Evolutionary conservation across 2,329 filamentous ascomycete genomes (phyloP).

Genomic region (Nemania abortiva): DNA sequence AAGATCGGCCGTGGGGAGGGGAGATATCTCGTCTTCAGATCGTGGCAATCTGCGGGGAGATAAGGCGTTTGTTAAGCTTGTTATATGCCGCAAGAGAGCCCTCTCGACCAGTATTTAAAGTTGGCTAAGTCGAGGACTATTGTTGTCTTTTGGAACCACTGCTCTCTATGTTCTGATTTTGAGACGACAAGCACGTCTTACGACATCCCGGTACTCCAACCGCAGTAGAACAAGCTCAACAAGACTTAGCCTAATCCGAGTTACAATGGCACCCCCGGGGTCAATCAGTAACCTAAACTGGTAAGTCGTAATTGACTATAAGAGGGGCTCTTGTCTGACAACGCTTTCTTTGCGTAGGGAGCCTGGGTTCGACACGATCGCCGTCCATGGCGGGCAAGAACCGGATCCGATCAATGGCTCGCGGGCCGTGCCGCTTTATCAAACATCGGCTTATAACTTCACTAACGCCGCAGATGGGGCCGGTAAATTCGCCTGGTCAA

Average conservation of each 20-base stretch:
- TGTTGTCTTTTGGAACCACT: not conserved
- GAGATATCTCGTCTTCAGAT: conserved; percentile 21
- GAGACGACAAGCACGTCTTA: conserved; percentile 14
- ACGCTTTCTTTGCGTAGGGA: conserved; percentile 40
- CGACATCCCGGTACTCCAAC: not conserved
- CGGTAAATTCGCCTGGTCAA: conserved; percentile 54
- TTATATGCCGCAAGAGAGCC: conserved; percentile 9
- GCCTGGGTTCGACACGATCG: conserved; percentile 49
- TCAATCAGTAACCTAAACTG: conserved; percentile 52
- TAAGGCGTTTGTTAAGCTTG: conserved; percentile 12
- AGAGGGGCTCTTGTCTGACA: conserved; percentile 36
- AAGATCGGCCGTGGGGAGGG: conserved; percentile 20
- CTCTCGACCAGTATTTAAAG: conserved; percentile 1
- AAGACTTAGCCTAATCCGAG: conserved; percentile 5
- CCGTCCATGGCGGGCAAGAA: conserved; percentile 51
- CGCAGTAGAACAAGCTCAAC: conserved; percentile 5
- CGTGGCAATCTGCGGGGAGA: conserved; percentile 27
- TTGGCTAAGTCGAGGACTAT: not conserved
- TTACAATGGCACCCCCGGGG: conserved; percentile 50
- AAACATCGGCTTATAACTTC: conserved; percentile 52
- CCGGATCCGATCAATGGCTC: conserved; percentile 51
- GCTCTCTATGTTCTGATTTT: conserved; percentile 7
- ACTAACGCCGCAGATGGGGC: conserved; percentile 55
- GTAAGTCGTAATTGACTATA: conserved; percentile 41
- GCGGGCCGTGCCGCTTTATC: conserved; percentile 49